Evolutionary conservation across 352 stramenopile species (phyloP), one percentile per base, ranked within the genome.

Genomic region (Pythium chondricola): DNA sequence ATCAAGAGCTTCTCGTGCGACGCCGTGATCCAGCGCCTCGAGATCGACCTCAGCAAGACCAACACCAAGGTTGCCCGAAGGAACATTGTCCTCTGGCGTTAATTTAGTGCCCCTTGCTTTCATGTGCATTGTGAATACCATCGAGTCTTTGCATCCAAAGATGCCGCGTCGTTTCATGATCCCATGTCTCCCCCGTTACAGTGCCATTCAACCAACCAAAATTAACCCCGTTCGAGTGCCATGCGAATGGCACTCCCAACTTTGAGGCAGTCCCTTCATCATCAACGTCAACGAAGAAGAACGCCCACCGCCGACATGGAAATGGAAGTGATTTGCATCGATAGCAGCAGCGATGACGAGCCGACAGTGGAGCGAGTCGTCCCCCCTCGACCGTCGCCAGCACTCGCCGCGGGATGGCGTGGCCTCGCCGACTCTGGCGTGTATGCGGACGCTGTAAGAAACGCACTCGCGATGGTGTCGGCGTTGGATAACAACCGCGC

Each of bases 1-100:
- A 22, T 47, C n/a, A 42, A 38, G 39, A 46, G 38, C 8, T 46
- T 60, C 52, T 50, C 31, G 37, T 56, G 41, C 47, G 42, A 56
- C 22, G 46, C 44, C 4, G 55, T 32, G 7, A 67, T 27, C 43
- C 43, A 61, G 31, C 26, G 29, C 16, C 48, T 67, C 38, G 59
- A 61, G 35, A 54, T 67, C 44, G 59, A 67, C 21, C 48, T 63
- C 22, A 48, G n/a, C 33, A 46, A 54, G 53, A 11, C 43, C 20
- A 67, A 63, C 33, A 20, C 50, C 38, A 56, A 31, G 46, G 48
- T 67, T 48, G 30, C 52, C 30, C 39, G 63, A n/a, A 42, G 31
- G 21, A 16, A 52, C 25, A 40, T 47, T 16, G 41, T 66, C 21
- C 41, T 45, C 5, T 66, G 51, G 50, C 29, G 16, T 2, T 49